Percentiles rank a stretch among this genome's conserved stretches.
phyloP scores from a whole-genome alignment of 495 filamentous ascomycete genomes.

The Neurospora sp. region DNA sequence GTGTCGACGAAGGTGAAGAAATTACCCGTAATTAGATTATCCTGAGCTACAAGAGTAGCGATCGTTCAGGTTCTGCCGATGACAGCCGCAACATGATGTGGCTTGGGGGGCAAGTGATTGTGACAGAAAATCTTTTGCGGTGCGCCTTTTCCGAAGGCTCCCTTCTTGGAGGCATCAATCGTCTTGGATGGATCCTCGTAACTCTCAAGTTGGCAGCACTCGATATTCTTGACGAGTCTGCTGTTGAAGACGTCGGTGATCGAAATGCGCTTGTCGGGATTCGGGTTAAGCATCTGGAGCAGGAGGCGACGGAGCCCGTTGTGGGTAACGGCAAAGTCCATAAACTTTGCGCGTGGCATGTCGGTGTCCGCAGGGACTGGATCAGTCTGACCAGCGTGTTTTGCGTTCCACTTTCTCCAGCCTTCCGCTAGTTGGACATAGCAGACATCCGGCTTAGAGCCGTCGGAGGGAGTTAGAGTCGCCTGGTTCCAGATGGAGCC shows the following conservation, averaged over 20 bases:
- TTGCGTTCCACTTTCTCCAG: constrained; percentile 51
- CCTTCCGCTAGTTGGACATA: constrained; percentile 51
- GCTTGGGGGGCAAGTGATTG: constrained; percentile 36
- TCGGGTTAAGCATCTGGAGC: constrained; percentile 66
- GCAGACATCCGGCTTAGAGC: constrained; percentile 18
- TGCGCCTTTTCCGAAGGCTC: constrained; percentile 27
- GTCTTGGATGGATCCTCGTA: constrained; percentile 39
- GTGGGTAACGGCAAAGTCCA: constrained; percentile 42
- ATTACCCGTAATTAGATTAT: not conserved
- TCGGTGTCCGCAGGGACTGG: constrained; percentile 36
- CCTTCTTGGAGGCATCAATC: constrained; percentile 45
- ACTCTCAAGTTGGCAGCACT: constrained; percentile 59
- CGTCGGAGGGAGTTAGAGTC: not conserved
- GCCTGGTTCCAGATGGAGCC: constrained; percentile 58
- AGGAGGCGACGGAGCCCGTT: constrained; percentile 50
- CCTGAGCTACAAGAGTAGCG: not conserved
- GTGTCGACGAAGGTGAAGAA: not conserved
- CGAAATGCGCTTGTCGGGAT: constrained; percentile 53
- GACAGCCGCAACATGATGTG: constrained; percentile 7
- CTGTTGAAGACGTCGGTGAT: constrained; percentile 52
- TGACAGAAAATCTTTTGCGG: constrained; percentile 37
- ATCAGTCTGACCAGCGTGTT: constrained; percentile 35
- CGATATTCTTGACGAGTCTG: constrained; percentile 54
- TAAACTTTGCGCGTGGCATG: constrained; percentile 41
- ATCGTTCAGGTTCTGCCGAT: not conserved